Base-by-base conservation (phyloP, 371 early-diverging fungal genomes). In the Rhizopus delemar region DNA sequence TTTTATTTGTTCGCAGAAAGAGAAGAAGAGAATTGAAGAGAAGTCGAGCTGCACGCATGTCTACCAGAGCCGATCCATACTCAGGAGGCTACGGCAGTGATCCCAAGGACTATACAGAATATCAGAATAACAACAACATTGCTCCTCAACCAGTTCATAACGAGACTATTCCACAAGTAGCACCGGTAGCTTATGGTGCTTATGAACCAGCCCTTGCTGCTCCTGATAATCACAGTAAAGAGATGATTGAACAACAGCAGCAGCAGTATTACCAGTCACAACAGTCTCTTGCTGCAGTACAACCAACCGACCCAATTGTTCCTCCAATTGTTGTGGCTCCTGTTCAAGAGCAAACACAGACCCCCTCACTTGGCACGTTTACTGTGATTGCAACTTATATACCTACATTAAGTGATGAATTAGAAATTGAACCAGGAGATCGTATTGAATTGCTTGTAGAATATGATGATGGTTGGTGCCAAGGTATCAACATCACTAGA, bases 401-500 rank as follows among this genome's bases (percentile, higher is more conserved):
- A 12, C 86, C 86, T 8, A 77, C 77, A 5, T 41, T 84, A 51
- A 72, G 74, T 29, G 86, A 86, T 60, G 86, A 86, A 57, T 66
- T 86, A 52, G 81, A 82, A 48, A 68, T 86, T 11, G 69, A 74
- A 2, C 58, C 68, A 8, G 86, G 86, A 31, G 86, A 86, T 22
- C 68, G 77, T 12, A 72, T 86, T 11, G 72, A 80, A 15, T 68
- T 86, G 12, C 53, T 82, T 50, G 74, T 74, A 13, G 83, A 82
- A 56, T 86, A 78, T 45, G 86, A 86, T 57, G 86, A 86, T 63
- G 86, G 86, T 0, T 86, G 86, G 86, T 76, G 76, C 32, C 66
- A 77, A 55, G 83, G 83, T 16, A 58, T 79, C 54, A 85, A 85
- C 53, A 62, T 80, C 7, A 69, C 82, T 33, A 69, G 70, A 8